A percentile compares a stretch with the other conserved stretches of the same genome.
These are phyloP conservation scores for Torrubiellomyces zombiae DNA, from an alignment of 2,329 filamentous ascomycete genomes.

Conservation along the genomic window DNA sequence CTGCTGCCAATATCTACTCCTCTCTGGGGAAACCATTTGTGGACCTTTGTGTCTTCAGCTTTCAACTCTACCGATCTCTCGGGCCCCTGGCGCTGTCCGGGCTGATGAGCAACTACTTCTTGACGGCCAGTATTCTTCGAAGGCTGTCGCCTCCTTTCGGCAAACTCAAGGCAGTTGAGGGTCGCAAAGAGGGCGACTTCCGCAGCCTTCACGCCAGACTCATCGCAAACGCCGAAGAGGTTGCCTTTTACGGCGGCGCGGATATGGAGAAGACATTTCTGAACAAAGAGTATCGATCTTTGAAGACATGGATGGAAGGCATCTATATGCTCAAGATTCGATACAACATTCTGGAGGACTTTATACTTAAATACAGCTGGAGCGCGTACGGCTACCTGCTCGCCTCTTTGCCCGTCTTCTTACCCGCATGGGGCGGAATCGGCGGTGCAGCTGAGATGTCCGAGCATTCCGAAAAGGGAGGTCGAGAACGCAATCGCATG, in stretches of 20 bases:
- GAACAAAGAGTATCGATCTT: constrained; percentile 77
- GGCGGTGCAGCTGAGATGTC: constrained; percentile 55
- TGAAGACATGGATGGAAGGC: constrained; percentile 94
- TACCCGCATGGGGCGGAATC: constrained; percentile 83
- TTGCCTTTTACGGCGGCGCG: constrained; percentile 92
- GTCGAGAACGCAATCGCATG: constrained; percentile 73
- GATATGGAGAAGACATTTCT: constrained; percentile 90
- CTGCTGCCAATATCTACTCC: constrained; percentile 84
- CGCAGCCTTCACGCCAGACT: constrained; percentile 76
- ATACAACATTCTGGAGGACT: constrained; percentile 98
- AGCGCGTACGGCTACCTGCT: constrained; percentile 93
- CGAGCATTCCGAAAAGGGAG: constrained; percentile 29
- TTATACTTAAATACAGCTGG: constrained; percentile 97
- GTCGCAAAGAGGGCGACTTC: constrained; percentile 89
- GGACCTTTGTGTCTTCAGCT: constrained; percentile 96
- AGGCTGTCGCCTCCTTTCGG: constrained; percentile 88
- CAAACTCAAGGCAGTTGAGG: constrained; percentile 91
- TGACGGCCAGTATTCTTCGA: constrained; percentile 79
- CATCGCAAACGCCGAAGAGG: constrained; percentile 93
- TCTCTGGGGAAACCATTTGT: constrained; percentile 95
- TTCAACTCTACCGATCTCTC: constrained; percentile 82
- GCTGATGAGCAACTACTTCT: constrained; percentile 80
- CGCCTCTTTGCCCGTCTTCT: constrained; percentile 81
- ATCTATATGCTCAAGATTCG: constrained; percentile 96
- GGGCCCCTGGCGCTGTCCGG: constrained; percentile 77